Conservation (phyloP, 768 basidiomycete species). For the Aureoboletus auriporus region DNA sequence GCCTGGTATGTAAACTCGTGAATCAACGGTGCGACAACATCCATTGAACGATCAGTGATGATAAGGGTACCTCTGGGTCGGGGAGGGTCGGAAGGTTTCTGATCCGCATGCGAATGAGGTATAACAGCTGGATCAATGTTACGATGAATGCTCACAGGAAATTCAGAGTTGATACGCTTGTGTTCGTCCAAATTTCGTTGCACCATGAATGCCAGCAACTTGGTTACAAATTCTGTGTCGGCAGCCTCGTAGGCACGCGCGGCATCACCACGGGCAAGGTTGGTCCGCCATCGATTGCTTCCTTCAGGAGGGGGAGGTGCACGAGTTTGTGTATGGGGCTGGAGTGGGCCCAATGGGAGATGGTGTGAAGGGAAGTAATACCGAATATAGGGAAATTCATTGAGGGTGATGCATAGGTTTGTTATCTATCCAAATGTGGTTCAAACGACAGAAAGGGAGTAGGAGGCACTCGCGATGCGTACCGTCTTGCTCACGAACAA, state of each 20-base stretch:
- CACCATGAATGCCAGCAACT: constrained; percentile 80
- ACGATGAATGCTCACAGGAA: constrained; percentile 56
- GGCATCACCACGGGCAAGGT: constrained; percentile 68
- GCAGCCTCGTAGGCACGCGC: constrained; percentile 66
- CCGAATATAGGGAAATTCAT: constrained; percentile 90
- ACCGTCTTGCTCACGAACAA: constrained; percentile 70
- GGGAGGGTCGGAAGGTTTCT: constrained; percentile 54
- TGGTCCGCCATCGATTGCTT: constrained; percentile 74
- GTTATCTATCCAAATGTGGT: constrained; percentile 52
- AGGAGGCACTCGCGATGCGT: neutral
- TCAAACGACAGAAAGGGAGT: neutral
- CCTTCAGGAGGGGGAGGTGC: constrained; percentile 62
- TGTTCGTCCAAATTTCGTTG: constrained; percentile 84
- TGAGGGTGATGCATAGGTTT: constrained; percentile 84
- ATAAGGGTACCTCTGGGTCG: constrained; percentile 79
- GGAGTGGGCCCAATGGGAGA: constrained; percentile 79
- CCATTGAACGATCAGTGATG: constrained; percentile 97
- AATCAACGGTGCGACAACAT: constrained; percentile 81
- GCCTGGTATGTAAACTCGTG: constrained; percentile 99
- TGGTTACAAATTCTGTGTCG: constrained; percentile 74
- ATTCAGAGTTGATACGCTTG: constrained; percentile 81
- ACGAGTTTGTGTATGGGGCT: constrained; percentile 59
- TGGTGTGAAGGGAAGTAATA: constrained; percentile 88
- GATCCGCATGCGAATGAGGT: constrained; percentile 1
- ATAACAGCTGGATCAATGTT: neutral